Conservation (phyloP, 73 alveolate genomes). For the Paramecium sexaurelia region DNA sequence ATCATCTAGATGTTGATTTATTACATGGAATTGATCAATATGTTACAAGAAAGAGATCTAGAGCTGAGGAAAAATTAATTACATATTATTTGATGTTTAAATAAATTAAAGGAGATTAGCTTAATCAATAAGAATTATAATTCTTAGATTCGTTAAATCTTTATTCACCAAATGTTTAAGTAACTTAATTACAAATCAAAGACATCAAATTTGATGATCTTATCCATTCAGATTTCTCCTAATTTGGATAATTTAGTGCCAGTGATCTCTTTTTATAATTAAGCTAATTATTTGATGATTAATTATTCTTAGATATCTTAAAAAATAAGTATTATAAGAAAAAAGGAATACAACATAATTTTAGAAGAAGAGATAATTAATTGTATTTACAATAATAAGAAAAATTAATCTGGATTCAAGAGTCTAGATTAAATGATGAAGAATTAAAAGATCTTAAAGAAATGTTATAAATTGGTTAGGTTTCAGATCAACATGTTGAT, state of each 20-base stretch:
- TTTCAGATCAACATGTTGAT: not conserved
- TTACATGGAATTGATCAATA: not conserved
- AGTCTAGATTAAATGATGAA: not conserved
- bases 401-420: not conserved
- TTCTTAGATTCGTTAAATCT: slow-evolving; percentile 12
- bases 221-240: not conserved
- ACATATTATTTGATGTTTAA: not conserved
- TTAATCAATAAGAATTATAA: not conserved
- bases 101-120: not conserved
- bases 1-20: not conserved
- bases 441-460: not conserved
- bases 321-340: not conserved
- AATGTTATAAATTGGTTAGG: not conserved
- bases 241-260: not conserved
- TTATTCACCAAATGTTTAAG: not conserved
- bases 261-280: slow-evolving; percentile 16
- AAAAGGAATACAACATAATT: not conserved
- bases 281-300: not conserved
- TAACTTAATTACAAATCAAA: not conserved
- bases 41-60: slow-evolving; percentile 30
- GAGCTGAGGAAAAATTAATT: slow-evolving; percentile 31
- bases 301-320: slow-evolving; percentile 16
- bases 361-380: not conserved
- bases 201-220: not conserved
- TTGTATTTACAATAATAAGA: not conserved